Conservation (phyloP, 495 filamentous ascomycete genomes). For the Tuber aestivum region DNA sequence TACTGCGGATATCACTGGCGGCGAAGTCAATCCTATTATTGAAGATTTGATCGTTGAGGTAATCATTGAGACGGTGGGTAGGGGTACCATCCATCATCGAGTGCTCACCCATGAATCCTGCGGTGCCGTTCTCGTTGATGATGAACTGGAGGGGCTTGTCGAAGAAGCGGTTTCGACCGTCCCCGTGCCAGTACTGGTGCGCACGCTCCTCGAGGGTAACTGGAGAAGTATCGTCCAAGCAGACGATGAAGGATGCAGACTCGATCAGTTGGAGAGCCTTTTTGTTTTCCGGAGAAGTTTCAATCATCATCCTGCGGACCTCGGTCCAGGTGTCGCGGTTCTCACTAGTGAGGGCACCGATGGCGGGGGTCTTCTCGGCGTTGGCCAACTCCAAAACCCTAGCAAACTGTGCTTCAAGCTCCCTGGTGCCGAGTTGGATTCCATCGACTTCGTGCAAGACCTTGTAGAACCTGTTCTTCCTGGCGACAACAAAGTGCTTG, state of each 20-base stretch:
- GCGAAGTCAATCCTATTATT: slow-evolving; percentile 84
- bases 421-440: slow-evolving; percentile 71
- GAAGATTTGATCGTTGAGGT: slow-evolving; percentile 81
- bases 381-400: slow-evolving; percentile 72
- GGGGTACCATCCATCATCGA: slow-evolving; percentile 99
- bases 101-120: slow-evolving; percentile 98
- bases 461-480: slow-evolving; percentile 99
- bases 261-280: slow-evolving; percentile 73
- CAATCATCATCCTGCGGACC: slow-evolving; percentile 65
- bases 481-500: slow-evolving; percentile 81
- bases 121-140: slow-evolving; percentile 94
- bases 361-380: slow-evolving; percentile 59
- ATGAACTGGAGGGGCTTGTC: slow-evolving; percentile 99
- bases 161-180: slow-evolving; percentile 92
- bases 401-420: slow-evolving; percentile 82
- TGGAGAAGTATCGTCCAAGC: slow-evolving; percentile 86
- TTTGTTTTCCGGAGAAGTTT: slow-evolving; percentile 68
- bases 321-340: slow-evolving; percentile 92
- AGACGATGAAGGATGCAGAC: slow-evolving; percentile 84
- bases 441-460: slow-evolving; percentile 72
- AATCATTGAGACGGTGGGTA: slow-evolving; percentile 93
- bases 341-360: slow-evolving; percentile 82
- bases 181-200: slow-evolving; percentile 96
- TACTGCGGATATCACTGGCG: slow-evolving; percentile 65
- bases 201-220: slow-evolving; percentile 94